phyloP scores from a whole-genome alignment of 768 basidiomycete genomes.

The Leucocoprinus sp. region DNA sequence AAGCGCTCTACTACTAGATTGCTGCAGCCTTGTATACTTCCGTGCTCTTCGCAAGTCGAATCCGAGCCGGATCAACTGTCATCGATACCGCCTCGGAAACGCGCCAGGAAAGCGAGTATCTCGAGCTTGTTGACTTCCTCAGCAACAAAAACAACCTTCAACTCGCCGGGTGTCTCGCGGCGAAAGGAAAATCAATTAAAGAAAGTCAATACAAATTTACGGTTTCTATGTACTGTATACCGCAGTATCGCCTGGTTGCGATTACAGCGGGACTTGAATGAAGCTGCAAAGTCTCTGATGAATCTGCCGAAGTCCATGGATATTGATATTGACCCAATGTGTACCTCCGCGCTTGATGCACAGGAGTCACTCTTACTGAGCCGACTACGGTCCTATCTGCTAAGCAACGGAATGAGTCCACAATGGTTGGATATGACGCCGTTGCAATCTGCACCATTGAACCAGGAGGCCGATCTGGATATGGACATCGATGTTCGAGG shows the following conservation, averaged over 20 bases:
- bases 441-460: not conserved
- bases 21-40: not conserved
- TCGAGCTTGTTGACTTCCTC: not conserved
- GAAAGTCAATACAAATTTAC: slow-evolving; percentile 2
- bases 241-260: slow-evolving; percentile 4
- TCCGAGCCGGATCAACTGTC: slow-evolving; percentile 4
- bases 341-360: slow-evolving; percentile 4
- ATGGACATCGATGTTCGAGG: not conserved
- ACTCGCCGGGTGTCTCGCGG: slow-evolving; percentile 1
- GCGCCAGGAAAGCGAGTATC: slow-evolving; percentile 7
- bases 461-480: not conserved
- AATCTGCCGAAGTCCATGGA: not conserved
- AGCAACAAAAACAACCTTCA: not conserved
- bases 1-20: not conserved
- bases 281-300: not conserved
- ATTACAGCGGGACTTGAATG: not conserved
- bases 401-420: slow-evolving; percentile 5
- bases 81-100: slow-evolving; percentile 6
- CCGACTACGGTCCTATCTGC: slow-evolving; percentile 8
- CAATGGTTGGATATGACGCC: slow-evolving; percentile 4
- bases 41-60: slow-evolving; percentile 8
- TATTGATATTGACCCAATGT: not conserved
- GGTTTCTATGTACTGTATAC: slow-evolving; percentile 8
- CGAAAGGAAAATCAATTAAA: not conserved
- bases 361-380: slow-evolving; percentile 5